Base-by-base conservation (phyloP, 2,329 filamentous ascomycete species). In the Talaromyces sp. region DNA sequence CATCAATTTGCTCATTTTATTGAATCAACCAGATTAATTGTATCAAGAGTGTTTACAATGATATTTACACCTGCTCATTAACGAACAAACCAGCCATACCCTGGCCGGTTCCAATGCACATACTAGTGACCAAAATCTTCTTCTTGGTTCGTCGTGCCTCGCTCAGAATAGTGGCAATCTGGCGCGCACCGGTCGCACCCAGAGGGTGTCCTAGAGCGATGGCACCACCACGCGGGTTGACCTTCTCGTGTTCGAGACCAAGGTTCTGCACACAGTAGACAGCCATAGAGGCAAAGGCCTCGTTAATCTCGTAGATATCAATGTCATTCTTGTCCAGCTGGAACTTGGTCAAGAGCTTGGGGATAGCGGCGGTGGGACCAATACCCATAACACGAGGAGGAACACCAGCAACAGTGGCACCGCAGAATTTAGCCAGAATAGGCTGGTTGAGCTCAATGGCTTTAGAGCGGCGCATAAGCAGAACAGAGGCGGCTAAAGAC, bases 331-430 rank as follows among this genome's bases (percentile, higher is more conserved):
- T 79, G 20, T 82, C 84, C 56, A 99, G 76, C 75, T 88, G 86
- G 82, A 88, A 86, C 77, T 94, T 87, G 68, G 76, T 76, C 41
- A 99, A 83, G 27, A 99, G 85, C 84, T 99, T 99, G 57, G 84
- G 85, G 56, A 87, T 85, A 17, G 84, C 84, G 60, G 84, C 74
- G 9, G 76, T 75, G 29, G 77, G 77, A 8, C 77, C 77, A 62
- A 97, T 96, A 60, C 93, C 94, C 94, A 99, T 99, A 77, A 99
- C 91, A 60, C 94, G 84, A 5, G 94, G 94, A 0, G 94, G 85
- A 4, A 97, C 84, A 64, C 94, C 94, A 35, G 92, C 89, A 37
- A 96, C 87, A 10, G 92, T 96, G 51, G 92, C 89, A 65, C 90
- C 91, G 60, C 94, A 91, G 72, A 91, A 97, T 77, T 99, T 99